A percentile compares a stretch with the other conserved stretches of the same genome.
These are phyloP conservation scores for Salix exigua DNA, from an alignment of 345 rosid genomes.

Conservation along the genomic window DNA sequence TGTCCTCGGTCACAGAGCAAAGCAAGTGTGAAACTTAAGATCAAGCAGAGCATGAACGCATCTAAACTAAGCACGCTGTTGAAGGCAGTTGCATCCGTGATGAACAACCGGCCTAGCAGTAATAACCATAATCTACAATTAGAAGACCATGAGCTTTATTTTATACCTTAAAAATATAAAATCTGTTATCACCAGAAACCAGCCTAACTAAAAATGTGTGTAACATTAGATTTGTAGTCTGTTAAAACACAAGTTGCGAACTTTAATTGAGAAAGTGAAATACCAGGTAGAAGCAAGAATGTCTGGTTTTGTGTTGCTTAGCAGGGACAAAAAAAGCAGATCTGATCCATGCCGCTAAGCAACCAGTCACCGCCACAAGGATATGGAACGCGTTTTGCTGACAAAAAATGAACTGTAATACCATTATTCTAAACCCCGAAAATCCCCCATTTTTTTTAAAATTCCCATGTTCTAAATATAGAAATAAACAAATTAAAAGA, in stretches of 20 bases:
- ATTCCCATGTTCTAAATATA: background rate
- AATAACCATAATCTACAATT: constrained; percentile 1
- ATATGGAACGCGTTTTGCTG: constrained; percentile 59
- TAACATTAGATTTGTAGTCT: background rate
- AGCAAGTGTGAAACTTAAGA: constrained; percentile 3
- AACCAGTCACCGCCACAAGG: constrained; percentile 25
- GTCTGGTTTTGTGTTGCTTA: constrained; percentile 32
- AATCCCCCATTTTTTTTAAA: background rate
- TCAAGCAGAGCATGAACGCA: background rate
- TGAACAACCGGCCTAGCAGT: background rate
- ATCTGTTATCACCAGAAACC: background rate
- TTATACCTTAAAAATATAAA: background rate
- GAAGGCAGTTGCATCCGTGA: background rate
- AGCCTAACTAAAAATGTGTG: background rate
- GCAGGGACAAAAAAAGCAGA: constrained; percentile 38
- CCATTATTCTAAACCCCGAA: constrained; percentile 22
- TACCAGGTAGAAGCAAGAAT: constrained; percentile 35
- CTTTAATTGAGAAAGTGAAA: background rate
- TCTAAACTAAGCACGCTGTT: background rate
- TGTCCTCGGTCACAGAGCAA: constrained; percentile 3
- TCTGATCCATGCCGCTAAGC: constrained; percentile 39
- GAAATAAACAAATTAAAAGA: background rate
- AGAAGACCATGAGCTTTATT: background rate
- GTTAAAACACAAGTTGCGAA: background rate
- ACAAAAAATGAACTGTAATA: constrained; percentile 52